Evolutionary conservation across 2,329 filamentous ascomycete species (phyloP).

Genomic region (Aureobasidium leucospermi): DNA sequence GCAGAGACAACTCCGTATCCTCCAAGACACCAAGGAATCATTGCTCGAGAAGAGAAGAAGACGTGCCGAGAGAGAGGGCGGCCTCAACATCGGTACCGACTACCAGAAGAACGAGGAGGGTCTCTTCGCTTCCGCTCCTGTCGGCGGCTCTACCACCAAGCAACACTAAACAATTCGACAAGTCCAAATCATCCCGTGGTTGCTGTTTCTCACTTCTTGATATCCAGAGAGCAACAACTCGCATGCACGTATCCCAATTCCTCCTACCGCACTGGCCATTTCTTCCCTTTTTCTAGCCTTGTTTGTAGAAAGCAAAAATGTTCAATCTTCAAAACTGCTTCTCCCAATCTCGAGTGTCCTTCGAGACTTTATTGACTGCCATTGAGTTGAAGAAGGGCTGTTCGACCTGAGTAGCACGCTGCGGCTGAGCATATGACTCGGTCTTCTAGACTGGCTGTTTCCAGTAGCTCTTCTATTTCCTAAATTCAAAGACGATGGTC

Average conservation of each 20-base stretch:
- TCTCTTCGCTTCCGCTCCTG: constrained; percentile 18
- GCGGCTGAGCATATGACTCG: too few relatives aligned
- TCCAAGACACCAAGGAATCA: constrained; percentile 69
- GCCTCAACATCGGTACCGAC: constrained; percentile 22
- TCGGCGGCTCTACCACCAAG: not conserved
- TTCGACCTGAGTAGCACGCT: not conserved
- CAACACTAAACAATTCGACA: not conserved
- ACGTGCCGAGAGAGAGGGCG: constrained; percentile 58
- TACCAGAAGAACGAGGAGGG: constrained; percentile 28
- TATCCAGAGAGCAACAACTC: constrained; percentile 1
- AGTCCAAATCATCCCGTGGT: not conserved
- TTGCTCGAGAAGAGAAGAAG: constrained; percentile 86
- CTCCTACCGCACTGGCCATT: not conserved
- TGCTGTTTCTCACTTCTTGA: not conserved
- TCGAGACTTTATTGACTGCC: not conserved
- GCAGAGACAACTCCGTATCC: constrained; percentile 66
- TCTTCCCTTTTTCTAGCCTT: not conserved
- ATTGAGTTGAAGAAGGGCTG: not conserved
- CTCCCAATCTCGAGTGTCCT: not conserved
- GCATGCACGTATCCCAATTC: not conserved
- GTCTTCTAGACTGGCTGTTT: too few relatives aligned
- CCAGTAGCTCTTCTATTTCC: too few relatives aligned
- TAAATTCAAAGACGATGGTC: too few relatives aligned
- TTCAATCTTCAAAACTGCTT: not conserved
- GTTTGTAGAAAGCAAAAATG: not conserved